A percentile compares a stretch with the other conserved stretches of the same genome.
Evolutionary conservation across 2,329 filamentous ascomycete genomes (phyloP).

Genomic region (Cladophialophora carrionii): DNA sequence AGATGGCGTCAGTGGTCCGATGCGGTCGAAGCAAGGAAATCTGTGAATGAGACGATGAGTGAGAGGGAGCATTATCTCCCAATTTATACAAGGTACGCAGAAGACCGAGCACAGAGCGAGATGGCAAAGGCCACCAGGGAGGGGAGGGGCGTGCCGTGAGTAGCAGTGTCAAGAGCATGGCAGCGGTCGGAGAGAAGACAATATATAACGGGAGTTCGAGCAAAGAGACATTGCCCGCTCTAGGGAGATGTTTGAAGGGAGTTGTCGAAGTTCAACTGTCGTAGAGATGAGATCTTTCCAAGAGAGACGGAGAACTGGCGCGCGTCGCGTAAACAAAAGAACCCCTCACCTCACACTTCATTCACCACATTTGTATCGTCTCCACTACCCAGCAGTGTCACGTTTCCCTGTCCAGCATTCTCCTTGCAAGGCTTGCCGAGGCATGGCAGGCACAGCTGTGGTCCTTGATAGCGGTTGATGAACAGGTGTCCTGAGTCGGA

Average conservation of each 20-base stretch:
- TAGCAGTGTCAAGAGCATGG: background rate
- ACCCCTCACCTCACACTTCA: too few relatives aligned
- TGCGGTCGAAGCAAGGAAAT: constrained; percentile 63
- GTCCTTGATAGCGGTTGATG: constrained; percentile 19
- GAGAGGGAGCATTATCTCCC: constrained; percentile 68
- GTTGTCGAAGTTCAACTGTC: too few relatives aligned
- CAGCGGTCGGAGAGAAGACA: background rate
- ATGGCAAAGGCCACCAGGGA: constrained; percentile 41
- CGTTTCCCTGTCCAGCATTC: background rate
- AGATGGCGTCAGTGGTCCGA: constrained; percentile 68
- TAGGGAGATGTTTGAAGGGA: too few relatives aligned
- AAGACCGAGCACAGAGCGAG: constrained; percentile 65
- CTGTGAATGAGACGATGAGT: constrained; percentile 69
- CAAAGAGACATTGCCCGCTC: too few relatives aligned
- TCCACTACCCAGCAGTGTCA: background rate
- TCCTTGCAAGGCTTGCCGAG: background rate
- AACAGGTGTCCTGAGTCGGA: background rate
- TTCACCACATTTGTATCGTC: background rate
- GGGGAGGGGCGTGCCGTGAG: background rate
- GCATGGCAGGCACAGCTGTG: constrained; percentile 5
- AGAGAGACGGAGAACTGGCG: too few relatives aligned
- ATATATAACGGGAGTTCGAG: background rate
- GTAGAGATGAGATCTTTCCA: too few relatives aligned
- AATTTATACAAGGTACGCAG: constrained; percentile 70
- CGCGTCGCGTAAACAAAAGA: background rate